These are phyloP conservation scores for Quercus tomentella DNA, from an alignment of 331 rosid genomes.

Conservation along the genomic window DNA sequence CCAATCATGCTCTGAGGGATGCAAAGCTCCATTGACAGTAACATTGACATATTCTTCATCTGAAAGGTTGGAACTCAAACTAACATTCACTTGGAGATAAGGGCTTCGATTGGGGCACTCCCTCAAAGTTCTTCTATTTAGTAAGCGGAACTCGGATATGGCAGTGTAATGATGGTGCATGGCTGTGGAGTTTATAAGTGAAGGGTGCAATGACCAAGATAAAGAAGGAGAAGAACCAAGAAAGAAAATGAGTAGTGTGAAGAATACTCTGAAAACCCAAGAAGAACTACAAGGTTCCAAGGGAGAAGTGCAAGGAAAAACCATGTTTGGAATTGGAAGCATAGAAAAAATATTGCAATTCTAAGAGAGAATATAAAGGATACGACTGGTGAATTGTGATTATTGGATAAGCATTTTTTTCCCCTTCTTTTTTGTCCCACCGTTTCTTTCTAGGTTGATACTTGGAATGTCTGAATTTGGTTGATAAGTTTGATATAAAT, in stretches of 20 bases:
- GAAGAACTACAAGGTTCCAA: conserved; percentile 16
- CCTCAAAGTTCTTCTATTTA: conserved; percentile 50
- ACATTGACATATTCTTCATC: conserved; percentile 57
- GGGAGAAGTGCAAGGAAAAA: neutral
- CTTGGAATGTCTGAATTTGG: too few relatives aligned
- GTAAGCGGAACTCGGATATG: conserved; percentile 53
- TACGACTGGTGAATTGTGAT: too few relatives aligned
- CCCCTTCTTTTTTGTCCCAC: too few relatives aligned
- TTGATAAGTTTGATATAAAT: too few relatives aligned
- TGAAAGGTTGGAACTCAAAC: conserved; percentile 23
- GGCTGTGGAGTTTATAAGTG: conserved; percentile 26
- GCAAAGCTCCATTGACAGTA: conserved; percentile 46
- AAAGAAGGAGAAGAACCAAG: conserved; percentile 3
- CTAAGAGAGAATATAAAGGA: neutral
- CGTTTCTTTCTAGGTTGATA: too few relatives aligned
- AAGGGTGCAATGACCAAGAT: conserved; percentile 30
- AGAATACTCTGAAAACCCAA: conserved; percentile 11
- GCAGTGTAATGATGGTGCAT: conserved; percentile 56
- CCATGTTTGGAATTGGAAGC: neutral
- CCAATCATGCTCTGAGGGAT: conserved; percentile 51
- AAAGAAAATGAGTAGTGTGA: conserved; percentile 12
- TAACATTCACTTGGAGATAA: conserved; percentile 26
- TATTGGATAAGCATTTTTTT: too few relatives aligned
- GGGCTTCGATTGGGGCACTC: conserved; percentile 35
- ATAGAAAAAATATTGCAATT: neutral